A percentile compares a stretch with the other conserved stretches of the same genome.
Evolutionary conservation across 2,329 filamentous ascomycete genomes (phyloP).

Genomic region (Ceratocystis cubensis): DNA sequence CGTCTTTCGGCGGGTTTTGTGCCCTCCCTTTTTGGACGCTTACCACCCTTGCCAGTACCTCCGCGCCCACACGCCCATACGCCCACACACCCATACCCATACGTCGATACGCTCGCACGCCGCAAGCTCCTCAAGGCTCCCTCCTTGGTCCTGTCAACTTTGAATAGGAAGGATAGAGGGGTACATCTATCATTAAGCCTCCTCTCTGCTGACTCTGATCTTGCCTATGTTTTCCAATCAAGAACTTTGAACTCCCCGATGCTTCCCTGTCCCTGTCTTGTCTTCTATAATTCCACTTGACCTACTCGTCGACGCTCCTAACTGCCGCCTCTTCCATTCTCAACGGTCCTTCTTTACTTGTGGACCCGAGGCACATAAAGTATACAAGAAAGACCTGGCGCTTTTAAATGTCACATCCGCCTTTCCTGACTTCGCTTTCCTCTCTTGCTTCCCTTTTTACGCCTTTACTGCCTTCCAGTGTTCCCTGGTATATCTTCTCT

Average conservation of each 20-base stretch:
- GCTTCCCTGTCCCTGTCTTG: slow-evolving; percentile 21
- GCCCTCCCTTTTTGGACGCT: not conserved
- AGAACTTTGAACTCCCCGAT: not conserved
- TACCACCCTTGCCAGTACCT: not conserved
- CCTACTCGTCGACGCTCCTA: slow-evolving; percentile 15
- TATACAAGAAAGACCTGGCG: not conserved
- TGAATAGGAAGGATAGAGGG: not conserved
- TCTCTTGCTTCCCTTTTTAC: not conserved
- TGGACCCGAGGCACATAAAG: not conserved
- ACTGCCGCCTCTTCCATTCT: slow-evolving; percentile 5
- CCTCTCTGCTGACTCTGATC: not conserved
- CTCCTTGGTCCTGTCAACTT: not conserved
- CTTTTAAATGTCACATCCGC: not conserved
- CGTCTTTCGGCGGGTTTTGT: not conserved
- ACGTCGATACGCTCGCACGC: not conserved
- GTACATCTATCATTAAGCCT: not conserved
- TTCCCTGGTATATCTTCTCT: not conserved
- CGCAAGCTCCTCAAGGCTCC: not conserved
- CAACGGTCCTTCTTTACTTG: not conserved
- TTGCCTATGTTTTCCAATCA: not conserved
- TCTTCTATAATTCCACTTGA: slow-evolving; percentile 18
- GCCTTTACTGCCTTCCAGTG: not conserved
- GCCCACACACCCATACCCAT: too few relatives aligned
- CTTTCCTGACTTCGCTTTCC: not conserved
- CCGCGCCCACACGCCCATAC: too few relatives aligned